Base-by-base conservation (phyloP, 202 grass and related monocot species). In the Schoenoplectus triqueter region DNA sequence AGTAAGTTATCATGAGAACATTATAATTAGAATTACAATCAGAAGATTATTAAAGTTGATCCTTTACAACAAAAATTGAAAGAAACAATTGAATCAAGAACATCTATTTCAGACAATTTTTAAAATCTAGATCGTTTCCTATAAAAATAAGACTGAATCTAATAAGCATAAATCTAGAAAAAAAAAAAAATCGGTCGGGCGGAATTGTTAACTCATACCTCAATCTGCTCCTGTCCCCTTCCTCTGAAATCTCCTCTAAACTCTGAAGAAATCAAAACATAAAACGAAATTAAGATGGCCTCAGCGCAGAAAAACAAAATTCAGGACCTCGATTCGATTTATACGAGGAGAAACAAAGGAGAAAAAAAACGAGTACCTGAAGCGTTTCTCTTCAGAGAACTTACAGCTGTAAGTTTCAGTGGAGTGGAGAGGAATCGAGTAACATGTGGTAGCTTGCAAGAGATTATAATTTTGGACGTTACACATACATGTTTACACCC, bases 401-500 rank as follows among this genome's bases (percentile, higher is more conserved):
- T 31, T 31, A 31, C 4, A 72, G 48, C 3, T 20, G 10, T 10
- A 51, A 40, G 21, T 69, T 69, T 2, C 42, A 68, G 80, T 82
- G 60, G 17, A 68, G 80, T 69, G 55, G 19, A 52, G 62, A 69
- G 10, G 64, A 64, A 9, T 15, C 56, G 46, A 69, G 17, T 0
- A 59, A 20, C 80, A 82, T 82, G 80, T 69, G 64, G 80, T 67
- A 50, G 79, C 42, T 82, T 48, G 31, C 14, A 56, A 82, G 78
- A 67, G 80, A 83, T 68, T 69, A 69, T 56, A 83, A 68, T 83
- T 83, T 69, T 83, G 80, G 80, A 69, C 50, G 63, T 69, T 31
- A 54, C 14, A 13, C 14, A 78, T 31, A 42, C 13, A 78, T 41
- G 13, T 17, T 78, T 56, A 21, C 52, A 3, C 73, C 6, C 11